Base-by-base conservation (phyloP, 106 monocot species). In the Dioscorea zingiberensis region DNA sequence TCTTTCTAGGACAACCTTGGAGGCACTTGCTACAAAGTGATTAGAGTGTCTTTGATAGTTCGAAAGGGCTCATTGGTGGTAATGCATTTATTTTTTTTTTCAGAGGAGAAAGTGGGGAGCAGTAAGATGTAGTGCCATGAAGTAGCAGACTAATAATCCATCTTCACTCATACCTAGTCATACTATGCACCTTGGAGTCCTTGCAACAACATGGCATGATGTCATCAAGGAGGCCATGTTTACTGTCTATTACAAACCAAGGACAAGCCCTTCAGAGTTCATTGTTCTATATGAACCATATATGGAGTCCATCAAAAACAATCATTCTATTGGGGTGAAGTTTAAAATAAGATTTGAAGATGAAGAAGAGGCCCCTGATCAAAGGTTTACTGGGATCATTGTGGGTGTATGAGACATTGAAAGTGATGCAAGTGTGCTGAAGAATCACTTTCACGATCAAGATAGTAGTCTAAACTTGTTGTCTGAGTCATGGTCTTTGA, bases 121-220 rank as follows among this genome's bases (percentile, higher is more conserved):
- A 73, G n/a, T 67, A 84, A 47, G 88, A 84, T 38, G 62, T 84
- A n/a, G n/a, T n/a, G n/a, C n/a, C n/a, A n/a, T n/a, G n/a, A n/a
- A n/a, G n/a, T n/a, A n/a, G n/a, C n/a, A 88, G 56, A 58, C 69
- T n/a, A 84, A 77, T 72, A 54, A 80, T 49, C 84, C 88, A 23
- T 88, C 88, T 59, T 88, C 88, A 55, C 84, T 88, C 32, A 84
- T 88, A 69, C 84, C 88, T 29, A 77, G 83, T 63, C 88, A 88
- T 76, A 88, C 78, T 56, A 88, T 88, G 88, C 88, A 88, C 71
- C 84, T 88, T 25, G 88, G 88, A 21, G 84, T 88, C 51, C 88
- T 88, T 49, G 88, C 88, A 3, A 88, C 88, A 16, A 84, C 88
- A 47, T 88, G 88, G 88, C 88, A 88, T 75, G 88, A 83, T 72